Conservation (phyloP, 768 basidiomycete genomes). For the Panaeolus cyanescens region DNA sequence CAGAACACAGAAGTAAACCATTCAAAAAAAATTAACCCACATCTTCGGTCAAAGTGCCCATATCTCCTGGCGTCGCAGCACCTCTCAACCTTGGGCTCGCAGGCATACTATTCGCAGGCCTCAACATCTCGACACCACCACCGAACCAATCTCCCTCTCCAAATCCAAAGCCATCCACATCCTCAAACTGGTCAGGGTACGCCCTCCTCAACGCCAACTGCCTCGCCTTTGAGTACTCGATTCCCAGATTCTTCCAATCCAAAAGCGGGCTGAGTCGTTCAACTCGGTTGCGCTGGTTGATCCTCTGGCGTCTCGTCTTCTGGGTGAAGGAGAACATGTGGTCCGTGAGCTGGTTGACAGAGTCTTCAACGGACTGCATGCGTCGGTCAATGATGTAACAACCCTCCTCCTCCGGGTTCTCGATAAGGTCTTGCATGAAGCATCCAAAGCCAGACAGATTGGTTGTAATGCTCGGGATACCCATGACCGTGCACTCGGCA, state of each 20-base stretch:
- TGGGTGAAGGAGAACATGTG: conserved; percentile 73
- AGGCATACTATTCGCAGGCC: conserved; percentile 71
- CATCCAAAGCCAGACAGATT: conserved; percentile 98
- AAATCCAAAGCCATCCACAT: conserved; percentile 31
- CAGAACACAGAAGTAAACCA: background rate
- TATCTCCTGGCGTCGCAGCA: conserved; percentile 88
- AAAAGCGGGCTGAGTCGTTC: conserved; percentile 91
- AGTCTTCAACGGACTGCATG: conserved; percentile 86
- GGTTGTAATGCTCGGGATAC: conserved; percentile 95
- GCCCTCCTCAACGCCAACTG: conserved; percentile 90
- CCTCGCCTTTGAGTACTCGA: conserved; percentile 95
- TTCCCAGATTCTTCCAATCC: conserved; percentile 98
- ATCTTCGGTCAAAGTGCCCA: conserved; percentile 88
- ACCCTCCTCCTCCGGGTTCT: conserved; percentile 91
- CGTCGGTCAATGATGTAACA: conserved; percentile 97
- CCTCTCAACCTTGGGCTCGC: conserved; percentile 88
- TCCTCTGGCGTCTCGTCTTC: conserved; percentile 93
- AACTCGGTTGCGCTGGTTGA: conserved; percentile 98
- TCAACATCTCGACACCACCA: conserved; percentile 66
- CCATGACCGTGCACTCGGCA: conserved; percentile 99
- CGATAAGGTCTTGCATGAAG: conserved; percentile 98
- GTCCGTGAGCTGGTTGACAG: conserved; percentile 80
- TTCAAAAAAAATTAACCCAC: conserved; percentile 35
- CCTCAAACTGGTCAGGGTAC: conserved; percentile 90
- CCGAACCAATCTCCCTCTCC: conserved; percentile 49